phyloP scores from a whole-genome alignment of 208 protist genomes.

The Borovskyia barvae region DNA sequence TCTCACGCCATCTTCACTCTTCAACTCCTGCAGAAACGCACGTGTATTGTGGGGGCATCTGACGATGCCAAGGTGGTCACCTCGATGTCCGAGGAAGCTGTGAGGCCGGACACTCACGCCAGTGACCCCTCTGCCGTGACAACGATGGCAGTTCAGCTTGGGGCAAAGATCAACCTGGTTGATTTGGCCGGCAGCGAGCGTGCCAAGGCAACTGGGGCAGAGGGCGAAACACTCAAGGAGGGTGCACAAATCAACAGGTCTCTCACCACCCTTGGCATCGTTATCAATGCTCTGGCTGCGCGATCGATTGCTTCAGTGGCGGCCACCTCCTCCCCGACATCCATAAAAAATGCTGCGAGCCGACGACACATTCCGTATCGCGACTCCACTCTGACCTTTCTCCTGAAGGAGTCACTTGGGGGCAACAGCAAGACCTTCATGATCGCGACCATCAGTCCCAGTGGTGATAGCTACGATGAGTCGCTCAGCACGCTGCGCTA shows the following conservation, averaged over 20 bases:
- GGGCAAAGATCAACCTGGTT: constrained; percentile 87
- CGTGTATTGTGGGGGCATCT: constrained; percentile 1
- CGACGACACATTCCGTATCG: constrained; percentile 80
- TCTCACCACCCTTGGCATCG: constrained; percentile 86
- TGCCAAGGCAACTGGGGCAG: constrained; percentile 74
- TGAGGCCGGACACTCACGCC: too few relatives aligned
- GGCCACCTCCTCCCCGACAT: neutral
- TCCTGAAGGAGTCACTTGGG: constrained; percentile 89
- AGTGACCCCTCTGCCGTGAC: constrained; percentile 17
- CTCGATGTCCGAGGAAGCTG: neutral
- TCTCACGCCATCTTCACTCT: constrained; percentile 97
- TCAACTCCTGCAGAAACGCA: constrained; percentile 55
- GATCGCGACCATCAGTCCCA: constrained; percentile 87
- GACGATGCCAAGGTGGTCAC: neutral
- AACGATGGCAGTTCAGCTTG: constrained; percentile 43
- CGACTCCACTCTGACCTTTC: constrained; percentile 84
- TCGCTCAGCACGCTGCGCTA: constrained; percentile 91
- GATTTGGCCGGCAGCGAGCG: constrained; percentile 94
- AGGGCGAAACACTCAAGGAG: constrained; percentile 76
- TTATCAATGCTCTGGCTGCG: constrained; percentile 90
- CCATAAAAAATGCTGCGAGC: neutral
- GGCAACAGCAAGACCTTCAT: constrained; percentile 93
- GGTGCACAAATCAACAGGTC: constrained; percentile 90
- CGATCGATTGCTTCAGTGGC: constrained; percentile 19
- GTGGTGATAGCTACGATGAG: constrained; percentile 74